These are phyloP conservation scores for Boletus rubroflammeus DNA, from an alignment of 768 basidiomycete species.

Conservation along the genomic window DNA sequence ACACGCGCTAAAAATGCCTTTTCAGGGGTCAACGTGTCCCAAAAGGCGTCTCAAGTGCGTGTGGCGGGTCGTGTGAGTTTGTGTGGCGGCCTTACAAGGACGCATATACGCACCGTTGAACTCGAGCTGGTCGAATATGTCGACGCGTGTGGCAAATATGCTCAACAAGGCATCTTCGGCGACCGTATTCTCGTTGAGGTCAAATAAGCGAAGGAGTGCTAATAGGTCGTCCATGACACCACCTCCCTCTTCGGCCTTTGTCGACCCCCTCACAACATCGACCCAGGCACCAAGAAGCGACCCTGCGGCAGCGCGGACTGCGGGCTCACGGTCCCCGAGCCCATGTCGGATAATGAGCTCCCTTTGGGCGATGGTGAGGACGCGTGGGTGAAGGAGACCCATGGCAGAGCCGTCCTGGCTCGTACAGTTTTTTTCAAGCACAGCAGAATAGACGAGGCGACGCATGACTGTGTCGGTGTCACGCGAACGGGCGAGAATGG, in stretches of 20 bases:
- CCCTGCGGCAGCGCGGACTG: conserved; percentile 69
- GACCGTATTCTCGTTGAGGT: conserved; percentile 53
- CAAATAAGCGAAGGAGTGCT: conserved; percentile 54
- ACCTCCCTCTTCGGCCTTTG: conserved; percentile 36
- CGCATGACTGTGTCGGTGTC: conserved; percentile 77
- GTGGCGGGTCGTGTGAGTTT: background rate
- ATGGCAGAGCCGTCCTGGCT: conserved; percentile 34
- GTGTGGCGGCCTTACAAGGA: background rate
- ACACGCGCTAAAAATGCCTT: conserved; percentile 79
- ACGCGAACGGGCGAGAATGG: conserved; percentile 70
- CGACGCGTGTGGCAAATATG: conserved; percentile 61
- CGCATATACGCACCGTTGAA: conserved; percentile 57
- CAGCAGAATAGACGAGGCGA: conserved; percentile 61
- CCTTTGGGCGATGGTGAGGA: conserved; percentile 66
- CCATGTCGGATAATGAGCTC: conserved; percentile 79
- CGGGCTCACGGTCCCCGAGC: conserved; percentile 77
- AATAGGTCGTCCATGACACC: conserved; percentile 38
- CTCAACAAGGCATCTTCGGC: conserved; percentile 74
- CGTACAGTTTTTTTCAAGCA: conserved; percentile 47
- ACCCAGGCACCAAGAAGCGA: conserved; percentile 76
- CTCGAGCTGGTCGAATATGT: conserved; percentile 63
- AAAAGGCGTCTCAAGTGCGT: conserved; percentile 57
- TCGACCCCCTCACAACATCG: conserved; percentile 43
- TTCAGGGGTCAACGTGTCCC: conserved; percentile 67
- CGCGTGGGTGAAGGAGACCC: conserved; percentile 59